These are phyloP conservation scores for Lecanicillium sp. DNA, from an alignment of 2,329 filamentous ascomycete genomes.

Conservation along the genomic window DNA sequence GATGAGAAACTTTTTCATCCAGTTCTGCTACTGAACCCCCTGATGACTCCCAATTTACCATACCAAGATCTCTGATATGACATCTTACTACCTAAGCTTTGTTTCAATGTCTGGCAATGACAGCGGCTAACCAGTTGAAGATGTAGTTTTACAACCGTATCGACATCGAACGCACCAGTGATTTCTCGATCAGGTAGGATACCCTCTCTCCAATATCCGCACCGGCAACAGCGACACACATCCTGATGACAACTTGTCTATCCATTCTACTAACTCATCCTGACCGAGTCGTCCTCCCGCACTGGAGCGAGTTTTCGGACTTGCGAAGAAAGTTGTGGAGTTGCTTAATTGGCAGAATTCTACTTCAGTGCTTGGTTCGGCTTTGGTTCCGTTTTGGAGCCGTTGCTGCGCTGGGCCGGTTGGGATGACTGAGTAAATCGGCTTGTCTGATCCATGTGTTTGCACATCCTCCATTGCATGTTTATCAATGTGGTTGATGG, in stretches of 20 bases:
- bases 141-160: background rate
- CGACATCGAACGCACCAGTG: background rate
- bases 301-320: conserved; percentile 46
- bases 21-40: conserved; percentile 71
- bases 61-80: conserved; percentile 55
- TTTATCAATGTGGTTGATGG: background rate
- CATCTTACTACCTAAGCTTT: conserved; percentile 18
- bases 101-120: background rate
- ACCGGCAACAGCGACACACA: conserved; percentile 2
- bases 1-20: conserved; percentile 60
- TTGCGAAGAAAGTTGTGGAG: conserved; percentile 71
- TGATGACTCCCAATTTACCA: conserved; percentile 64
- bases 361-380: conserved; percentile 49
- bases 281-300: conserved; percentile 67
- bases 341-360: conserved; percentile 50
- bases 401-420: conserved; percentile 44
- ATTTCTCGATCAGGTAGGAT: conserved; percentile 3
- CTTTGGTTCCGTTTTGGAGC: conserved; percentile 51
- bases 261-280: conserved; percentile 68
- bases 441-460: conserved; percentile 52
- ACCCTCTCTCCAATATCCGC: background rate
- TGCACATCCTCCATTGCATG: background rate
- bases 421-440: conserved; percentile 61
- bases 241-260: conserved; percentile 50
- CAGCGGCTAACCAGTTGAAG: conserved; percentile 6